Percentiles rank a stretch among this genome's conserved stretches.
Conservation (phyloP, 2,329 filamentous ascomycete species). For the Paracorniculantispora psalliotae region DNA sequence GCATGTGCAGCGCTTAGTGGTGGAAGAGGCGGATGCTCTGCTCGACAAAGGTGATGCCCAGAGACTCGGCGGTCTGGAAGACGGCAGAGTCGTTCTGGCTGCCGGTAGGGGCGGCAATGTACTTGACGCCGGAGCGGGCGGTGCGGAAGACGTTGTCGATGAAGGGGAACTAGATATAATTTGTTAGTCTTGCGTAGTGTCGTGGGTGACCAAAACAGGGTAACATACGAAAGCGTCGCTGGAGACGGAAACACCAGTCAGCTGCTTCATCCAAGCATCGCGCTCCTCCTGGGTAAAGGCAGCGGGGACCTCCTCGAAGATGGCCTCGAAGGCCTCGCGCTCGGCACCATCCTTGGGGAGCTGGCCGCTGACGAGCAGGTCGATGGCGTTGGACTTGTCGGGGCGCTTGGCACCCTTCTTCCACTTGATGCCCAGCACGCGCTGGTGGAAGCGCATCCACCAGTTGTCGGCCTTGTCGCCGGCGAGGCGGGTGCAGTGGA, state of each 20-base stretch:
- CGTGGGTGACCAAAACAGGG: background rate
- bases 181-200: slow-evolving; percentile 23
- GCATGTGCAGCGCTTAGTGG: slow-evolving; percentile 52
- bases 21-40: slow-evolving; percentile 93
- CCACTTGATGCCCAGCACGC: slow-evolving; percentile 85
- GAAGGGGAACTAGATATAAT: slow-evolving; percentile 76
- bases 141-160: slow-evolving; percentile 96
- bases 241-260: slow-evolving; percentile 77
- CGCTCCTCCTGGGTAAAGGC: slow-evolving; percentile 82
- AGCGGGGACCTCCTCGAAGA: slow-evolving; percentile 84
- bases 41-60: slow-evolving; percentile 91
- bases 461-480: slow-evolving; percentile 99
- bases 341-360: slow-evolving; percentile 80
- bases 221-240: slow-evolving; percentile 91
- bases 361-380: slow-evolving; percentile 86
- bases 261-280: slow-evolving; percentile 76
- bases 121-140: slow-evolving; percentile 84
- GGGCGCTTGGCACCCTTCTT: slow-evolving; percentile 95
- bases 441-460: slow-evolving; percentile 98
- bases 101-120: slow-evolving; percentile 87
- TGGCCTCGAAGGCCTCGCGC: slow-evolving; percentile 77
- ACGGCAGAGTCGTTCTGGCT: slow-evolving; percentile 81
- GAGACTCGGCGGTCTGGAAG: slow-evolving; percentile 84
- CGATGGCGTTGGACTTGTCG: slow-evolving; percentile 97
- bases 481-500: slow-evolving; percentile 95